Evolutionary conservation across 441 rosid genomes (phyloP), one percentile per base, ranked within the genome.

Genomic region (Breynia disticha): DNA sequence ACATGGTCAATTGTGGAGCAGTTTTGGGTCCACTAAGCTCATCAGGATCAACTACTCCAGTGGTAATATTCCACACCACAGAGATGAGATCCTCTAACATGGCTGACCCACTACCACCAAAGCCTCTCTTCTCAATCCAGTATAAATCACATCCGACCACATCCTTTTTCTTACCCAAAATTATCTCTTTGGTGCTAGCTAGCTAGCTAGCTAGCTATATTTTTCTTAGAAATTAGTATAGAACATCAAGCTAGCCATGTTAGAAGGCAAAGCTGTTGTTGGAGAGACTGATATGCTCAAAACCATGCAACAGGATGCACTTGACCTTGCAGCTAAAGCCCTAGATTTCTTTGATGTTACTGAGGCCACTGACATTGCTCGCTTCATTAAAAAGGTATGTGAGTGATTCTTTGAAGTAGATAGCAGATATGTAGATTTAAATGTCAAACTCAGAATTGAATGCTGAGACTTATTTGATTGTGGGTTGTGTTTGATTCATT

Each of bases 241-340:
- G 54, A 14, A 18, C 16, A 10, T 41, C 48, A 19, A 1, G 10
- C 20, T 46, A 69, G 53, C 20, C 55, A 86, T 89, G 95, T 63
- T 86, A 56, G 93, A 86, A 72, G 95, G 97, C 46, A 86, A 89
- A 59, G 93, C 93, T 48, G 73, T 86, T 22, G 46, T 89, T 48
- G 78, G 84, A 11, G 93, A 86, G 72, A 80, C 86, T 2, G 93
- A 86, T 62, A 82, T 88, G 97, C 76, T 74, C 19, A 79, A 76
- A 49, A 66, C 80, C 58, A 81, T 80, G 87, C 90, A 83, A 55
- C 81, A 80, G 62, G 79, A 78, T 56, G 95, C 90, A 20, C 81
- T 86, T 38, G 57, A 75, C 42, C 69, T 81, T 45, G 95, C 90
- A 12, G 68, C 90, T 4, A 83, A 81, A 65, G 90, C 97, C 46